Base-by-base conservation (phyloP, 2,329 filamentous ascomycete species). In the Cladobotryum protrusum region DNA sequence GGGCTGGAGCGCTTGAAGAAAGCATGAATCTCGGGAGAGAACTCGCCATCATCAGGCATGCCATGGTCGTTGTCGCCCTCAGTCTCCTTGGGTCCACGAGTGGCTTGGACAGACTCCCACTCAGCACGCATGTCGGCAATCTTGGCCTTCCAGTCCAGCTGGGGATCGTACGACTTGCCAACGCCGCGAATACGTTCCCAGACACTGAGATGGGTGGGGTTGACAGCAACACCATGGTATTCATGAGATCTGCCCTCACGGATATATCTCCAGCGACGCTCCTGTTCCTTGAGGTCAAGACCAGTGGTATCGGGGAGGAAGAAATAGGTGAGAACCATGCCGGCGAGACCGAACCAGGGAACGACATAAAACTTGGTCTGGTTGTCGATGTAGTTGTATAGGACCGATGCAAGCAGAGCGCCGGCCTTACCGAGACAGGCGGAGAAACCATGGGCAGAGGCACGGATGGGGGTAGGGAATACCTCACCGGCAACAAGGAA, bases 261-360 rank as follows among this genome's bases (percentile, higher is more conserved):
- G 66, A 97, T 89, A 71, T 86, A 96, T 50, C 77, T 72, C 91
- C 92, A 97, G 62, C 92, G 85, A 56, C 92, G 87, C 72, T 97
- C 92, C 72, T 96, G 91, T 71, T 97, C 92, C 77, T 96, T 95
- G 55, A 97, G 83, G 66, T 97, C 92, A 36, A 97, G 86, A 50
- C 92, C 92, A 9, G 91, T 96, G 61, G 92, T 97, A 67, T 97
- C 92, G n/a, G 92, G 92, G 32, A 97, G 83, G 78, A 89, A 97
- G 61, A 95, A 57, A 58, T 74, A 83, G 40, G 91, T 96, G 52
- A 96, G 69, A 24, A 96, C 59, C 73, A 93, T 88, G 59, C 92
- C 92, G 14, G 76, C 84, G 14, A 96, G 84, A 64, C 92, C 92
- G 67, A 95, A 96, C 92, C 92, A 96, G 17, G 92, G 90, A 1